These are phyloP conservation scores for Populus hybrid DNA, from an alignment of 441 rosid species.

Conservation along the genomic window DNA sequence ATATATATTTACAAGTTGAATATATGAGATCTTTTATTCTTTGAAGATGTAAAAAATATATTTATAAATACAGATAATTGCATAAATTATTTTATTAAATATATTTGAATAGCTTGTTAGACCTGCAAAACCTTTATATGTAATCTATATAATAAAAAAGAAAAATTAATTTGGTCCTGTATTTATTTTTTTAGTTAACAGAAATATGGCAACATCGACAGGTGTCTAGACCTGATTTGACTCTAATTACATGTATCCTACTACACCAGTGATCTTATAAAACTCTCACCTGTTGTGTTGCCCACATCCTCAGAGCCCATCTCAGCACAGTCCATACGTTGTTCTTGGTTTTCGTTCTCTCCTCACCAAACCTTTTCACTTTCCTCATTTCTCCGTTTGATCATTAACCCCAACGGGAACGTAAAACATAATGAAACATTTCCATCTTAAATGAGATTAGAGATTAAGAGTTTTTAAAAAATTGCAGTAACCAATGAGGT, in stretches of 20 bases:
- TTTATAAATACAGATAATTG: no score
- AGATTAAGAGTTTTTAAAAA: background rate
- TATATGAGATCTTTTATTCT: no score
- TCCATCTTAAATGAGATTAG: background rate
- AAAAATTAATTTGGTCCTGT: no score
- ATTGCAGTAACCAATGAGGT: constrained; percentile 33
- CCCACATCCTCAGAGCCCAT: background rate
- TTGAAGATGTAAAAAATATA: no score
- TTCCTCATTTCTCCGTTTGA: background rate
- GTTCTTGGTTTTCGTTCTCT: background rate
- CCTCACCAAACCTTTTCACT: background rate
- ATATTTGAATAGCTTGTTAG: no score
- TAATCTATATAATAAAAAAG: no score
- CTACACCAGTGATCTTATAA: background rate
- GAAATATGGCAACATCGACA: background rate
- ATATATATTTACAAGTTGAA: no score
- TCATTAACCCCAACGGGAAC: background rate
- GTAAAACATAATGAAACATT: background rate
- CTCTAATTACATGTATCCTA: background rate
- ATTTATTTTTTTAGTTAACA: no score
- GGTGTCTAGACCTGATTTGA: background rate
- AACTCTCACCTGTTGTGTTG: background rate
- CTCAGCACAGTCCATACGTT: background rate
- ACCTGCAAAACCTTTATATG: no score
- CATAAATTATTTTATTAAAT: no score